A percentile compares a stretch with the other conserved stretches of the same genome.
Conservation (phyloP, 371 early-diverging fungal species). For the Chytridiales sp. region DNA sequence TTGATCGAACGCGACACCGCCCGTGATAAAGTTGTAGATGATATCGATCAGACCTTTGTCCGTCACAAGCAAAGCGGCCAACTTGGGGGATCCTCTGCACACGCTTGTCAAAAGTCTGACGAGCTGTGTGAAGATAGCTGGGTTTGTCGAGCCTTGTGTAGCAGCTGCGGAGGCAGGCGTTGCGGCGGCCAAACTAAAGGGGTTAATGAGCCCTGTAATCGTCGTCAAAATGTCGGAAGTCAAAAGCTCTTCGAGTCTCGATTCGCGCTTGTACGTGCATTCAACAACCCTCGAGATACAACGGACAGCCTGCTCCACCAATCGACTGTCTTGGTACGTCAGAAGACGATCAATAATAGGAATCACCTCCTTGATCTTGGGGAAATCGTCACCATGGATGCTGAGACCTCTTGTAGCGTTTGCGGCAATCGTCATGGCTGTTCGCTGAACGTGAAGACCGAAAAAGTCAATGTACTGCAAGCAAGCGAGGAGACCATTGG, state of each 20-base stretch:
- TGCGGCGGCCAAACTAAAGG: neutral
- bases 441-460: slow-evolving; percentile 79
- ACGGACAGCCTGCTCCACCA: slow-evolving; percentile 70
- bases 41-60: slow-evolving; percentile 57
- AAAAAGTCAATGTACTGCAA: slow-evolving; percentile 92
- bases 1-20: slow-evolving; percentile 22
- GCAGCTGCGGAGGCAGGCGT: slow-evolving; percentile 5
- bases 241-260: slow-evolving; percentile 43
- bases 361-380: slow-evolving; percentile 65
- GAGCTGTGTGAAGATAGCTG: slow-evolving; percentile 57
- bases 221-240: neutral
- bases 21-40: slow-evolving; percentile 61
- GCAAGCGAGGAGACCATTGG: slow-evolving; percentile 73
- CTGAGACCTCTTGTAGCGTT: slow-evolving; percentile 72
- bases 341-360: slow-evolving; percentile 72
- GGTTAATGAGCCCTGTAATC: neutral
- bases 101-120: slow-evolving; percentile 62
- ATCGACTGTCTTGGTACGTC: slow-evolving; percentile 66
- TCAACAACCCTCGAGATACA: slow-evolving; percentile 67
- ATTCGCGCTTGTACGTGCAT: slow-evolving; percentile 52
- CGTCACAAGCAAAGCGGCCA: slow-evolving; percentile 49
- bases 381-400: slow-evolving; percentile 35
- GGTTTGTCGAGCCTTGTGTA: slow-evolving; percentile 4
- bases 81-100: slow-evolving; percentile 60
- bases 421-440: slow-evolving; percentile 75